phyloP scores from a whole-genome alignment of 208 protist species.

The Leishmania gerbilli region DNA sequence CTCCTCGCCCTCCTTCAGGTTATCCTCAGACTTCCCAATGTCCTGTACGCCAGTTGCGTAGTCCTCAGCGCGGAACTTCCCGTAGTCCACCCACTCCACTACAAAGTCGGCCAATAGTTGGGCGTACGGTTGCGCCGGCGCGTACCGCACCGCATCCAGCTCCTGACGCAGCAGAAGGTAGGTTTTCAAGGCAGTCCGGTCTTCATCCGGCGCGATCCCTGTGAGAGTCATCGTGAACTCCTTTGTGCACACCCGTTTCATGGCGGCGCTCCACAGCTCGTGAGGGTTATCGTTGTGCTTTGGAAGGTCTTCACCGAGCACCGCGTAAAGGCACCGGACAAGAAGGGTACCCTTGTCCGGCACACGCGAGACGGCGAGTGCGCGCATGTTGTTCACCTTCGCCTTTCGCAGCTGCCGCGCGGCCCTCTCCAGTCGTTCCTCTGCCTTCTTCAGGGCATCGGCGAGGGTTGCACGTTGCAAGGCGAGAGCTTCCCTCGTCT shows the following conservation, averaged over 20 bases:
- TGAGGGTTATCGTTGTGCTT: conserved; percentile 35
- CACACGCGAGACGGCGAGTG: conserved; percentile 37
- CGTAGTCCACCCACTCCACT: conserved; percentile 47
- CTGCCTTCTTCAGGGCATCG: conserved; percentile 24
- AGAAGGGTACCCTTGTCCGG: conserved; percentile 53
- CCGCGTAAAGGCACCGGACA: conserved; percentile 51
- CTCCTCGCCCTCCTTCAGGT: conserved; percentile 7
- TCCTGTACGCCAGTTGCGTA: conserved; percentile 10
- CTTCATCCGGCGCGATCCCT: conserved; percentile 20
- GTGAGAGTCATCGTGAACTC: conserved; percentile 38
- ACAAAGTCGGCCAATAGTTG: conserved; percentile 58
- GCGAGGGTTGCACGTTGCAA: neutral
- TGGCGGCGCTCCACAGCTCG: conserved; percentile 56
- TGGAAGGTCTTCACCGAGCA: conserved; percentile 66
- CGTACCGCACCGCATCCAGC: conserved; percentile 55
- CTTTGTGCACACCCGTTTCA: conserved; percentile 46
- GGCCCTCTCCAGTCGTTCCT: conserved; percentile 34
- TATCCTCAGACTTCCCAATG: neutral
- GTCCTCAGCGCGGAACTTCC: conserved; percentile 15
- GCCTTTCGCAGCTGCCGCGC: conserved; percentile 33
- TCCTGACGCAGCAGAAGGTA: conserved; percentile 36
- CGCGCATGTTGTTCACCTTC: conserved; percentile 43
- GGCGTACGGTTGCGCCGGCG: conserved; percentile 44
- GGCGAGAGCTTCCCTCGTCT: conserved; percentile 1
- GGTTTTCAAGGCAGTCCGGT: conserved; percentile 1